phyloP scores from a whole-genome alignment of 495 filamentous ascomycete species.

The Penicillium tannophilum region DNA sequence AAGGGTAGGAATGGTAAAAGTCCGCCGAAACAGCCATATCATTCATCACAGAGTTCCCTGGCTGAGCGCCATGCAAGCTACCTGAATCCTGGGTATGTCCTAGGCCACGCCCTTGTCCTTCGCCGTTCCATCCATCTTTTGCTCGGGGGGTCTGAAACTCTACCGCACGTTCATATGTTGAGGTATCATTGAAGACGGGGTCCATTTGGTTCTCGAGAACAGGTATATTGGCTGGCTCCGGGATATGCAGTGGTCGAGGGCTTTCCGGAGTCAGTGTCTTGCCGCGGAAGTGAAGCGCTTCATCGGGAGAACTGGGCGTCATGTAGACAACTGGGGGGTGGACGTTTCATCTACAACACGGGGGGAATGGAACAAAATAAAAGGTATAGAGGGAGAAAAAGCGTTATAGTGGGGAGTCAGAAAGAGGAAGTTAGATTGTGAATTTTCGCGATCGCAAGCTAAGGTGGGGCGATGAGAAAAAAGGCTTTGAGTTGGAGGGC shows the following conservation, averaged over 20 bases:
- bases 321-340: slow-evolving; percentile 49
- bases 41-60: slow-evolving; percentile 22
- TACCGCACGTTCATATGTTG: slow-evolving; percentile 48
- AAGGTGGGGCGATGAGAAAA: slow-evolving; percentile 38
- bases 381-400: slow-evolving; percentile 11
- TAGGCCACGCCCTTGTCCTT: slow-evolving; percentile 1
- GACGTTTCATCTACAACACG: slow-evolving; percentile 47
- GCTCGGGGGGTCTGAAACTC: slow-evolving; percentile 14
- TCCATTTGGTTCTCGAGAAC: slow-evolving; percentile 75
- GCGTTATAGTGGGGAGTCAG: slow-evolving; percentile 2
- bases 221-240: slow-evolving; percentile 70
- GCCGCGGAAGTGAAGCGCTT: slow-evolving; percentile 66
- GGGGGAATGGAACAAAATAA: slow-evolving; percentile 10
- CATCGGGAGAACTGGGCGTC: slow-evolving; percentile 64
- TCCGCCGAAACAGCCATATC: slow-evolving; percentile 24
- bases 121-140: slow-evolving; percentile 24
- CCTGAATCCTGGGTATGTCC: slow-evolving; percentile 19
- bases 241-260: slow-evolving; percentile 68
- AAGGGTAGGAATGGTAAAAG: slow-evolving; percentile 35
- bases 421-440: slow-evolving; percentile 3
- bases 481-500: slow-evolving; percentile 16
- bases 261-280: slow-evolving; percentile 72
- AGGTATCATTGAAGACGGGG: slow-evolving; percentile 68
- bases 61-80: slow-evolving; percentile 27
- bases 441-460: slow-evolving; percentile 37